Percentiles rank a stretch among this genome's conserved stretches.
Evolutionary conservation across 495 filamentous ascomycete genomes (phyloP).

Genomic region (Halenospora varia): DNA sequence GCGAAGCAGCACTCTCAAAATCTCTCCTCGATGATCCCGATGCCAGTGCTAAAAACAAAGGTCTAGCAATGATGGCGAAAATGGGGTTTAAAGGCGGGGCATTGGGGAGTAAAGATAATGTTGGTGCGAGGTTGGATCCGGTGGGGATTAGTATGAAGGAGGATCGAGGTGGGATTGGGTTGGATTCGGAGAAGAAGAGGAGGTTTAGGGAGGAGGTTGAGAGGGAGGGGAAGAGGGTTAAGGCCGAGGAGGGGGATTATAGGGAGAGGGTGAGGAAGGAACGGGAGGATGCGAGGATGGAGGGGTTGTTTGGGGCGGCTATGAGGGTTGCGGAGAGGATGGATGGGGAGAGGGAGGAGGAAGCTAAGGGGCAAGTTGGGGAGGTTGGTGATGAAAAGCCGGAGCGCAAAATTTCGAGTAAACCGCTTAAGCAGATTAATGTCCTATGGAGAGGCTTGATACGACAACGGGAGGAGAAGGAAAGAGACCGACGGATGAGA

Average conservation of each 20-base stretch:
- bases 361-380: slow-evolving; percentile 15
- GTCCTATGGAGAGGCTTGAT: slow-evolving; percentile 77
- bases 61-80: slow-evolving; percentile 93
- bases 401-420: slow-evolving; percentile 41
- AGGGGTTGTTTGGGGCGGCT: slow-evolving; percentile 65
- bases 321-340: slow-evolving; percentile 80
- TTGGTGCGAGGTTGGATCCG: slow-evolving; percentile 19
- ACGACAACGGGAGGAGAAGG: slow-evolving; percentile 61
- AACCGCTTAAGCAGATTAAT: slow-evolving; percentile 57
- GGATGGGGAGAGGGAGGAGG: slow-evolving; percentile 27
- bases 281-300: slow-evolving; percentile 62
- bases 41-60: slow-evolving; percentile 59
- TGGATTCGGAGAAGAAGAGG: slow-evolving; percentile 77
- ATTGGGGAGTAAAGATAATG: slow-evolving; percentile 54
- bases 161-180: slow-evolving; percentile 79
- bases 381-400: slow-evolving; percentile 19
- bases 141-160: slow-evolving; percentile 64
- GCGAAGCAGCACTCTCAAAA: slow-evolving; percentile 69
- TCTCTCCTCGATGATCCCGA: slow-evolving; percentile 57
- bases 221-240: slow-evolving; percentile 52
- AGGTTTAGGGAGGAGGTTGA: slow-evolving; percentile 61
- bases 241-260: slow-evolving; percentile 71
- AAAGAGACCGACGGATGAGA: slow-evolving; percentile 63
- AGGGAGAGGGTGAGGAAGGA: slow-evolving; percentile 69
- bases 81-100: slow-evolving; percentile 81